Base-by-base conservation (phyloP, 129 eudicot genomes). In the Arctium minus region DNA sequence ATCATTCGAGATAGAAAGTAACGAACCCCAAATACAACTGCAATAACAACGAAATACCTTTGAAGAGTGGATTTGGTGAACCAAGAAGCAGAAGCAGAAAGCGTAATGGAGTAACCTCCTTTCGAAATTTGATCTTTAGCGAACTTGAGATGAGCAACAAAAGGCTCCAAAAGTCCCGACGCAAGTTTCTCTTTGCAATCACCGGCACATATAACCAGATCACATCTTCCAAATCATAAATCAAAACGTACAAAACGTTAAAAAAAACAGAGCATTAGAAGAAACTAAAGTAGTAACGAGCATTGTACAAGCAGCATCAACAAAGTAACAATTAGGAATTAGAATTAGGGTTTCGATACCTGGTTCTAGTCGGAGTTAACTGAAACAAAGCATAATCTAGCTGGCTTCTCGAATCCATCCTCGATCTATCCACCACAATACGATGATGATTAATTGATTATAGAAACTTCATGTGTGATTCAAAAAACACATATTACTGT, bases 301-400 rank as follows among this genome's bases (percentile, higher is more conserved):
- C 29, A 62, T 27, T 32, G 8, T 0, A 37, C 62, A 27, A 80
- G 7, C 18, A 18, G n/a, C 11, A 29, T 37, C 44, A 64, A 29
- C n/a, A 64, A 42, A 50, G 13, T 22, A 46, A 18, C 10, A 8
- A 4, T 3, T 33, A 13, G 71, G 71, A 56, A 31, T 70, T 48
- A 69, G n/a, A 7, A 15, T 72, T 62, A n/a, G 69, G 60, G 78
- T 30, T 74, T 71, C 22, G 5, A 37, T 88, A 91, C 97, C 98
- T 94, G 38, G 98, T 94, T 88, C 98, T 88, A 10, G 98, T 94
- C 13, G 98, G 98, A 1, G 97, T 92, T 62, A 94, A 89, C 69
- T 91, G 98, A 88, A 94, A 92, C 81, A 92, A 85, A 39, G 93
- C 94, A 79, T 94, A 89, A 44, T 92, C 97, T 31, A 94, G 86